These are phyloP conservation scores for Vigna reflexopilosa DNA, from an alignment of 306 rosid species.

Conservation along the genomic window DNA sequence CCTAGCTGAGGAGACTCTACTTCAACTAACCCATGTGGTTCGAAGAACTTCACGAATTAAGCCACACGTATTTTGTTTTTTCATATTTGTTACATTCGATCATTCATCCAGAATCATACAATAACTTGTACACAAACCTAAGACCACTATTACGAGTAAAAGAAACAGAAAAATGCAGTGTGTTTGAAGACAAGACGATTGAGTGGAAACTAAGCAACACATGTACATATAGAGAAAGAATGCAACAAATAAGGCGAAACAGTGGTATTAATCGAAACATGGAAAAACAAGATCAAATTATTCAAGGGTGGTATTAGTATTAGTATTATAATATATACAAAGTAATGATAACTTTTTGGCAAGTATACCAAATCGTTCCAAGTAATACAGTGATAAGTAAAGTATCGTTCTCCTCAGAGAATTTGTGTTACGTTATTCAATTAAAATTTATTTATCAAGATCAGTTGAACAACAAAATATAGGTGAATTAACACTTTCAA, in stretches of 20 bases:
- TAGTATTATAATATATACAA: background rate
- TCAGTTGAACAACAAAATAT: too few species aligned
- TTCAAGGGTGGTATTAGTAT: background rate
- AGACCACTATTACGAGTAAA: background rate
- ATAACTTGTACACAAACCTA: background rate
- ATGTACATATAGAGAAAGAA: background rate
- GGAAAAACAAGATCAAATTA: conserved; percentile 41
- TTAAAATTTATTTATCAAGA: too few species aligned
- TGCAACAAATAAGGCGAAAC: background rate
- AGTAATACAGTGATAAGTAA: too few species aligned
- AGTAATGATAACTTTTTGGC: too few species aligned
- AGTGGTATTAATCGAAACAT: conserved; percentile 4
- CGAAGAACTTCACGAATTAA: background rate
- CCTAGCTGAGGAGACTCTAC: background rate
- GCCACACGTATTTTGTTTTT: conserved; percentile 10
- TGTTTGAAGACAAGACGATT: conserved; percentile 3
- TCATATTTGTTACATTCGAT: conserved; percentile 14
- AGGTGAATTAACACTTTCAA: too few species aligned
- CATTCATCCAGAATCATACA: background rate
- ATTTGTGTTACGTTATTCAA: too few species aligned
- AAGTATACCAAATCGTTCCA: too few species aligned
- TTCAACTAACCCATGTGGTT: conserved; percentile 36
- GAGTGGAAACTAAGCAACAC: background rate
- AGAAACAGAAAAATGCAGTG: conserved; percentile 6
- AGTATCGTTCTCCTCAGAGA: too few species aligned